Base-by-base conservation (phyloP, 2,329 filamentous ascomycete genomes). In the Dothistroma pini region DNA sequence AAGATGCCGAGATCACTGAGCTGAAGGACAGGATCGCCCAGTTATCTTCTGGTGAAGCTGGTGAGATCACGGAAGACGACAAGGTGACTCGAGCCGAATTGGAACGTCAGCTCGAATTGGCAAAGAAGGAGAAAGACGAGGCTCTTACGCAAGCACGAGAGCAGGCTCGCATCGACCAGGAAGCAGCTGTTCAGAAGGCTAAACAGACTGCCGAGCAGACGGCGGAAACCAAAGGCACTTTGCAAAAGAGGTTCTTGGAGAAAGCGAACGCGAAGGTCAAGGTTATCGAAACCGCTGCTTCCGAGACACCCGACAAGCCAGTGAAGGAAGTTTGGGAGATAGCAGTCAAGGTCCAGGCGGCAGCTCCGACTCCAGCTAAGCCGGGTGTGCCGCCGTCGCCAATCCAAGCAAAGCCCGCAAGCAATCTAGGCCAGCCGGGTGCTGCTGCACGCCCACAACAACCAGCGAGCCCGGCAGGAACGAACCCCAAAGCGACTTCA, bases 321-420 rank as follows among this genome's bases (percentile, higher is more conserved):
- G 91, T 97, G 4, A 84, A 80, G 10, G 92, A 97, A 75, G 93
- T 97, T 0, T 97, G 91, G 90, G 86, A 89, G 65, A 79, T 90
- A 57, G 92, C 89, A 0, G 93, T 93, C 76, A 80, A 77, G 57
- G 83, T 86, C 21, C 69, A 74, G 56, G 66, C 72, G 49, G 59
- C 71, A 47, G 57, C 58, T 54, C 64, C 64, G 22, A 59, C 66
- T 29, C 35, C 58, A 29, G 47, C 63, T 12, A 65, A 65, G 55
- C 34, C 65, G 51, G 58, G 63, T 32, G 56, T 57, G 47, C 57
- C 55, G 57, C 49, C 62, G 19, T 59, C 61, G 19, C 62, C 66
- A n/a, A 35, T 62, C 4, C 14, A 58, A 35, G 57, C 64, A 57
- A 54, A 58, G 48, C 54, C 60, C 52, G 60, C 50, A 16, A 54